Conservation (phyloP, 2,329 filamentous ascomycete genomes). For the Keithomyces neogunnii region DNA sequence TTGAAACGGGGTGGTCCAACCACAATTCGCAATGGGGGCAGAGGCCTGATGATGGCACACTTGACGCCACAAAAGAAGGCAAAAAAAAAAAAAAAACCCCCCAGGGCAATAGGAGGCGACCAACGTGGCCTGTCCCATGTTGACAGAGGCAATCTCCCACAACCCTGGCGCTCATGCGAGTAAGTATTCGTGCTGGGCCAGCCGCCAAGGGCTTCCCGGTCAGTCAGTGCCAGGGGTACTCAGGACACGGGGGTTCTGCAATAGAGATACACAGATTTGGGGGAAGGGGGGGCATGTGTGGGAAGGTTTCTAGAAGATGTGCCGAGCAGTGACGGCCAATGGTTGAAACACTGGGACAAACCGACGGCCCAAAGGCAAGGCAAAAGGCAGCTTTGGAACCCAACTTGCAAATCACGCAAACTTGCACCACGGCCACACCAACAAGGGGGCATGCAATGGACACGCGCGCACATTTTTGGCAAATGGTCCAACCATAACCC, state of each 20-base stretch:
- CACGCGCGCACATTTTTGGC: background rate
- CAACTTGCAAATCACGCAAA: background rate
- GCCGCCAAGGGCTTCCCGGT: background rate
- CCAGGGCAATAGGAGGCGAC: too few species aligned
- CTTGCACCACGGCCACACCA: too few species aligned
- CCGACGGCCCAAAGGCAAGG: too few species aligned
- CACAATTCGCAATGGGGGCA: too few species aligned
- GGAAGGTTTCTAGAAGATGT: background rate
- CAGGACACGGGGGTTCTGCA: background rate
- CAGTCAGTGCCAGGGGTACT: too few species aligned
- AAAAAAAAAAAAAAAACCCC: too few species aligned
- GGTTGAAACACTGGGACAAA: background rate
- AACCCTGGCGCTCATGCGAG: background rate
- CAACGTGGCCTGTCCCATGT: too few species aligned
- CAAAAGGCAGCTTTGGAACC: background rate
- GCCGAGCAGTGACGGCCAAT: background rate
- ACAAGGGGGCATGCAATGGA: background rate
- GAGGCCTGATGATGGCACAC: too few species aligned
- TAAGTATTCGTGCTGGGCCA: background rate
- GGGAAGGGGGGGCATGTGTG: background rate
- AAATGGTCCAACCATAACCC: constrained; percentile 6
- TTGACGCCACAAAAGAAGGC: too few species aligned
- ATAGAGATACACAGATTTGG: background rate
- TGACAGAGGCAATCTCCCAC: too few species aligned
- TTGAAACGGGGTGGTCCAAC: too few species aligned